phyloP scores from a whole-genome alignment of 805 yeast genomes.

The Saturnispora diversa region DNA sequence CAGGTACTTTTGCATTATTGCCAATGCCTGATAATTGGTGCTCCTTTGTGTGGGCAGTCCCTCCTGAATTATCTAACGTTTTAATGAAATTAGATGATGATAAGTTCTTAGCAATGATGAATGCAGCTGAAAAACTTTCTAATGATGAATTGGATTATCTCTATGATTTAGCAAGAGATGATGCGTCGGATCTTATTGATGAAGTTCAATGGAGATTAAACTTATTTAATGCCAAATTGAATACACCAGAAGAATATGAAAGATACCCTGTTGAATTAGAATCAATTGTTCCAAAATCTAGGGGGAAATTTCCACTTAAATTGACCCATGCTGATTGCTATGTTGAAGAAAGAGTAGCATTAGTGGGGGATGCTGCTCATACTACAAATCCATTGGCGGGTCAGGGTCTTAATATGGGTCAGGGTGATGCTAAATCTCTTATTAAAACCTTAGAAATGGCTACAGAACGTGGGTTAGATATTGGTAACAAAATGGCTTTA shows the following conservation, averaged over 20 bases:
- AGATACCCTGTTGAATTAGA: slow-evolving; percentile 60
- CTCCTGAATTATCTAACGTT: slow-evolving; percentile 62
- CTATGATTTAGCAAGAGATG: slow-evolving; percentile 35
- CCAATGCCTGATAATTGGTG: slow-evolving; percentile 84
- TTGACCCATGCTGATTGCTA: slow-evolving; percentile 88
- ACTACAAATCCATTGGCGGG: slow-evolving; percentile 97
- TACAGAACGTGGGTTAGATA: slow-evolving; percentile 70
- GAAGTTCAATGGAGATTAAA: slow-evolving; percentile 70
- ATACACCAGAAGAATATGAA: slow-evolving; percentile 35
- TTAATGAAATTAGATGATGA: slow-evolving; percentile 51
- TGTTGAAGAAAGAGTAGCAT: slow-evolving; percentile 73
- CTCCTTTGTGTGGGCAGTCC: slow-evolving; percentile 90
- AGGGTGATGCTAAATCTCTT: slow-evolving; percentile 74
- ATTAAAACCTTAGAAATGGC: slow-evolving; percentile 65
- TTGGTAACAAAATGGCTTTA: slow-evolving; percentile 71
- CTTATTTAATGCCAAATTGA: slow-evolving; percentile 27
- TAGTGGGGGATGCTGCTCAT: slow-evolving; percentile 98
- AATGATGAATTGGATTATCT: slow-evolving; percentile 70
- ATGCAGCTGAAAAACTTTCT: slow-evolving; percentile 79
- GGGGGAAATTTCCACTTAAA: slow-evolving; percentile 85
- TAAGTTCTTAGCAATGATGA: slow-evolving; percentile 61
- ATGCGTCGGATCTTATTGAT: slow-evolving; percentile 42
- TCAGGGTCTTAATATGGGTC: slow-evolving; percentile 97
- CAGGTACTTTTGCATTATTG: slow-evolving; percentile 88
- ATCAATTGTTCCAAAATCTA: slow-evolving; percentile 49